Evolutionary conservation across 768 basidiomycete genomes (phyloP).

Genomic region (Trametes cubensis): DNA sequence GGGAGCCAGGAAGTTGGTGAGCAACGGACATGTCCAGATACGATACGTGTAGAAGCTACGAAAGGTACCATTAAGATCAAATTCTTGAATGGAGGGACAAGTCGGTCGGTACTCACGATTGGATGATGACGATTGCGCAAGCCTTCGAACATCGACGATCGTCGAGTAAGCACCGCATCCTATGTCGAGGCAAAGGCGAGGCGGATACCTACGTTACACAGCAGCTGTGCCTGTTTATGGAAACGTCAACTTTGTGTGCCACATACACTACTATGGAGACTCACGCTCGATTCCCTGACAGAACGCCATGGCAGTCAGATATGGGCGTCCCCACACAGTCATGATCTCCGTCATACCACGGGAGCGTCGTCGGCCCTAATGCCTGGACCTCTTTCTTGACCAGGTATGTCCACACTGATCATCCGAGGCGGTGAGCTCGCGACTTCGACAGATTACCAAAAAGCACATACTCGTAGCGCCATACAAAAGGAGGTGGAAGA

Average conservation of each 20-base stretch:
- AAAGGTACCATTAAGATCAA: not conserved
- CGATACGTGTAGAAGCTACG: slow-evolving; percentile 18
- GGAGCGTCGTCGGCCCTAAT: not conserved
- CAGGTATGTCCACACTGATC: slow-evolving; percentile 13
- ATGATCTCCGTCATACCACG: slow-evolving; percentile 6
- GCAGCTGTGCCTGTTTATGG: slow-evolving; percentile 3
- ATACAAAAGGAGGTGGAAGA: slow-evolving; percentile 8
- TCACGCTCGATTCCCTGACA: slow-evolving; percentile 16
- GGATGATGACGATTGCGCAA: slow-evolving; percentile 11
- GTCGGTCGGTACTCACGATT: not conserved
- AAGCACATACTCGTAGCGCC: slow-evolving; percentile 4
- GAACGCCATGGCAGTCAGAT: not conserved
- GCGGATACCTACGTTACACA: slow-evolving; percentile 1
- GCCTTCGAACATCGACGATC: not conserved
- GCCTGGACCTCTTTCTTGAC: slow-evolving; percentile 5
- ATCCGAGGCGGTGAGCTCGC: not conserved
- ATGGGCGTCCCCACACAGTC: not conserved
- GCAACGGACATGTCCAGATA: slow-evolving; percentile 20
- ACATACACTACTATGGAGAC: not conserved
- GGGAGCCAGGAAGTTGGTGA: not conserved
- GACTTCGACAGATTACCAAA: no score
- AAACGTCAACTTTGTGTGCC: not conserved
- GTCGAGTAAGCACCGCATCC: not conserved
- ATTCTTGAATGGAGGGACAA: not conserved
- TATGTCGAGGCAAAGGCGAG: not conserved